phyloP scores from a whole-genome alignment of 2,329 filamentous ascomycete species.

The Epichloe aotearoae region DNA sequence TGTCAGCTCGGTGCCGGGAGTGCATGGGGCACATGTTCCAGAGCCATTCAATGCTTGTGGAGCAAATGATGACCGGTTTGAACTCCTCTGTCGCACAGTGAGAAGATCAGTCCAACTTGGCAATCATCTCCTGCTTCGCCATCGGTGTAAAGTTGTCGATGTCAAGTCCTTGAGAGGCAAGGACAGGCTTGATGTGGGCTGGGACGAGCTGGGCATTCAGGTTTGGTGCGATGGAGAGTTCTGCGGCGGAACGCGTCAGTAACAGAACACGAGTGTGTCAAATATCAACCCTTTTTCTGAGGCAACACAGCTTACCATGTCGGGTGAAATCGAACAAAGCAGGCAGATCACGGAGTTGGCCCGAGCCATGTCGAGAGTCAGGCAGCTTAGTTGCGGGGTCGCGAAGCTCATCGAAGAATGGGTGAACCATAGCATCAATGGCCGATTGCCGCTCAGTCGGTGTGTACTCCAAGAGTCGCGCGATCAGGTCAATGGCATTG shows the following conservation, averaged over 20 bases:
- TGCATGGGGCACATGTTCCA: conserved; percentile 16
- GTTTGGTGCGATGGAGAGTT: conserved; percentile 86
- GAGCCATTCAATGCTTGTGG: conserved; percentile 17
- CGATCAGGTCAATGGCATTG: conserved; percentile 90
- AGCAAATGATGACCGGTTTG: conserved; percentile 19
- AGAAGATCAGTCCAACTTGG: conserved; percentile 72
- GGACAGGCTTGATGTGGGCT: conserved; percentile 59
- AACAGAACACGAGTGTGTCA: too few species aligned
- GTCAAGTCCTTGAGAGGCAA: conserved; percentile 70
- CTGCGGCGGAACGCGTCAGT: conserved; percentile 29
- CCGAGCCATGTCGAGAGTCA: conserved; percentile 82
- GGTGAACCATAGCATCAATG: conserved; percentile 93
- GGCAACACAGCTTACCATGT: conserved; percentile 55
- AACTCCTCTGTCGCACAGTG: conserved; percentile 14
- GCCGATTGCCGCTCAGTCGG: conserved; percentile 89
- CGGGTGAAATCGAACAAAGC: conserved; percentile 84
- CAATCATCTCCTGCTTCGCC: conserved; percentile 93
- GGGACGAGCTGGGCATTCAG: conserved; percentile 85
- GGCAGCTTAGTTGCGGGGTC: conserved; percentile 84
- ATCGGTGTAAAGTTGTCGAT: conserved; percentile 89
- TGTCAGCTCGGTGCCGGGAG: conserved; percentile 17
- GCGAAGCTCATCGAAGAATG: conserved; percentile 94
- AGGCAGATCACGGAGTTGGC: conserved; percentile 68
- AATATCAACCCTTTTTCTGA: not conserved
- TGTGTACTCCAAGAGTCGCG: conserved; percentile 87